Percentiles rank a stretch among this genome's conserved stretches.
phyloP scores from a whole-genome alignment of 1,284 basidiomycete species.

The Ceratobasidium papillatum region DNA sequence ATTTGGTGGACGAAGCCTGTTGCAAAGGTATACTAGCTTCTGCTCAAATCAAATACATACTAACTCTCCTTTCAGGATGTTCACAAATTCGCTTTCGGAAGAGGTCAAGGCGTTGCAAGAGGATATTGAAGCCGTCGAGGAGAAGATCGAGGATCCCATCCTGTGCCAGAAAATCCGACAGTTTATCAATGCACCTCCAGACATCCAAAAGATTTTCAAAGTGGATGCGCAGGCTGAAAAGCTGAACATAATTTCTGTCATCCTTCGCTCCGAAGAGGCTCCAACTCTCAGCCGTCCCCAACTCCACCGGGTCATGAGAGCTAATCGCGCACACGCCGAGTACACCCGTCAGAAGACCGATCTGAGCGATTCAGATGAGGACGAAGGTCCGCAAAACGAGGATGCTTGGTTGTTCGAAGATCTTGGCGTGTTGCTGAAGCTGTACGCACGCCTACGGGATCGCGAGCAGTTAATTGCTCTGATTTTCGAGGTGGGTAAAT shows the following conservation, averaged over 20 bases:
- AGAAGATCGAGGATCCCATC: constrained; percentile 87
- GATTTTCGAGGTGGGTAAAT: constrained; percentile 83
- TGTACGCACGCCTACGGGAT: constrained; percentile 84
- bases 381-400: constrained; percentile 89
- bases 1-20: constrained; percentile 90
- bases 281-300: constrained; percentile 78
- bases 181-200: constrained; percentile 86
- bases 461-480: constrained; percentile 93
- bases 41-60: not conserved
- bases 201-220: constrained; percentile 85
- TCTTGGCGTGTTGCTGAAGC: constrained; percentile 76
- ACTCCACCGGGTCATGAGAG: constrained; percentile 78
- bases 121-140: constrained; percentile 85
- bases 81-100: constrained; percentile 88
- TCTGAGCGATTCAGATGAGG: constrained; percentile 85
- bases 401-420: constrained; percentile 97
- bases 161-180: constrained; percentile 88
- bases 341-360: constrained; percentile 73
- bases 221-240: constrained; percentile 82
- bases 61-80: constrained; percentile 72
- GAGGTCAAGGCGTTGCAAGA: constrained; percentile 86
- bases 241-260: constrained; percentile 80
- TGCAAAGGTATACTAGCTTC: constrained; percentile 71
- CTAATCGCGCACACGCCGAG: constrained; percentile 76
- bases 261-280: constrained; percentile 83